A percentile compares a stretch with the other conserved stretches of the same genome.
Conservation (phyloP, 2,329 filamentous ascomycete genomes). For the Trichoderma simmonsii region DNA sequence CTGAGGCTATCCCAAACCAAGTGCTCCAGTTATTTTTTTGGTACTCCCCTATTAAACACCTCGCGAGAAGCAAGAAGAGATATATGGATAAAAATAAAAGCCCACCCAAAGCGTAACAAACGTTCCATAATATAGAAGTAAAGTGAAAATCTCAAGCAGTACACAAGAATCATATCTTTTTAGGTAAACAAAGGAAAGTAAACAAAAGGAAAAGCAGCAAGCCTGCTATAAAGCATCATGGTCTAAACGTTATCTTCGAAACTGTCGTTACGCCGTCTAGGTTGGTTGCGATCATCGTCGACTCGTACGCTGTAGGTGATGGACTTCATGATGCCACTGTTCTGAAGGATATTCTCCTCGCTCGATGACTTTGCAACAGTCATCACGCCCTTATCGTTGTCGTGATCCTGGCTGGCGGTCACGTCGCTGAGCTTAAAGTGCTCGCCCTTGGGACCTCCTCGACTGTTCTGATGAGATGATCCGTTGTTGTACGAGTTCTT, state of each 20-base stretch:
- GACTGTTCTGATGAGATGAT: slow-evolving; percentile 28
- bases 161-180: background rate
- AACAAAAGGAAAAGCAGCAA: background rate
- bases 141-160: background rate
- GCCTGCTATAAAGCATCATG: background rate
- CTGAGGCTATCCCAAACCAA: background rate
- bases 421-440: slow-evolving; percentile 40
- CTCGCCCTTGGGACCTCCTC: slow-evolving; percentile 28
- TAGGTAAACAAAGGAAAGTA: background rate
- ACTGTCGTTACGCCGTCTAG: slow-evolving; percentile 5
- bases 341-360: slow-evolving; percentile 40
- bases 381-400: slow-evolving; percentile 2
- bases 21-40: background rate
- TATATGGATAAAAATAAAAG: background rate
- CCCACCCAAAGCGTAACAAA: background rate
- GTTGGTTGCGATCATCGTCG: slow-evolving; percentile 27
- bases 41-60: background rate
- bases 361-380: slow-evolving; percentile 30
- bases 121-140: background rate
- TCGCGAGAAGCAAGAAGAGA: background rate
- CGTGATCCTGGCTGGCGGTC: slow-evolving; percentile 32
- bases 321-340: slow-evolving; percentile 40
- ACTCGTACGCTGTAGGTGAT: slow-evolving; percentile 41
- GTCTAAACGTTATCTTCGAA: background rate
- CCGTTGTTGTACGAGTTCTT: slow-evolving; percentile 35